Percentiles rank a stretch among this genome's conserved stretches.
These are phyloP conservation scores for Flagelloscypha sp. DNA, from an alignment of 768 basidiomycete genomes.

Conservation along the genomic window DNA sequence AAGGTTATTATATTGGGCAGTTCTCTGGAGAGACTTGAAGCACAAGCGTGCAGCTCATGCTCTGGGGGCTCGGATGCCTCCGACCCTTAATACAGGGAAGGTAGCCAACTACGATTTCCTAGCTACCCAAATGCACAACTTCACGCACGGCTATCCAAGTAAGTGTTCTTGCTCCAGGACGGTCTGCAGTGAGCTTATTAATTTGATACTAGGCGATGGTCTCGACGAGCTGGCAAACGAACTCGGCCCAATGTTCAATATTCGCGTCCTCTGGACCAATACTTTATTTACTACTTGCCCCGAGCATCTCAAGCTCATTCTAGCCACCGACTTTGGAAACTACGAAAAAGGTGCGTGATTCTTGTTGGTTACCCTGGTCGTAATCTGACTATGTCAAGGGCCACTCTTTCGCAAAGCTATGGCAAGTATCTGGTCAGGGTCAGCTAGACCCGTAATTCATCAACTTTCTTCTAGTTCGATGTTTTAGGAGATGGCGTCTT, in stretches of 20 bases:
- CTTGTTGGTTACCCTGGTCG: too few species aligned
- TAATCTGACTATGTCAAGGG: too few species aligned
- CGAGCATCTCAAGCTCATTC: constrained; percentile 16
- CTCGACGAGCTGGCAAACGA: constrained; percentile 1
- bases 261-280: constrained; percentile 13
- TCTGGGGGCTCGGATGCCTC: too few species aligned
- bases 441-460: background rate
- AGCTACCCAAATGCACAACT: too few species aligned
- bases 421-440: background rate
- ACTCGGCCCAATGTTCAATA: constrained; percentile 11
- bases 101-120: too few species aligned
- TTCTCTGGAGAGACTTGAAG: too few species aligned
- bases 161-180: too few species aligned
- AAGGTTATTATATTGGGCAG: too few species aligned
- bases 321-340: constrained; percentile 21
- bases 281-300: constrained; percentile 12
- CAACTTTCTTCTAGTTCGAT: constrained; percentile 1
- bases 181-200: too few species aligned
- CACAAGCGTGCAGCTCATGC: too few species aligned
- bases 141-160: too few species aligned
- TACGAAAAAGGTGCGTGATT: constrained; percentile 16
- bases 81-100: too few species aligned
- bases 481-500: constrained; percentile 16
- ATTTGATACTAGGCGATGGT: constrained; percentile 4
- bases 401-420: background rate